A percentile compares a stretch with the other conserved stretches of the same genome.
phyloP scores from a whole-genome alignment of 106 monocot species.

The Acanthochlamys bracteata region DNA sequence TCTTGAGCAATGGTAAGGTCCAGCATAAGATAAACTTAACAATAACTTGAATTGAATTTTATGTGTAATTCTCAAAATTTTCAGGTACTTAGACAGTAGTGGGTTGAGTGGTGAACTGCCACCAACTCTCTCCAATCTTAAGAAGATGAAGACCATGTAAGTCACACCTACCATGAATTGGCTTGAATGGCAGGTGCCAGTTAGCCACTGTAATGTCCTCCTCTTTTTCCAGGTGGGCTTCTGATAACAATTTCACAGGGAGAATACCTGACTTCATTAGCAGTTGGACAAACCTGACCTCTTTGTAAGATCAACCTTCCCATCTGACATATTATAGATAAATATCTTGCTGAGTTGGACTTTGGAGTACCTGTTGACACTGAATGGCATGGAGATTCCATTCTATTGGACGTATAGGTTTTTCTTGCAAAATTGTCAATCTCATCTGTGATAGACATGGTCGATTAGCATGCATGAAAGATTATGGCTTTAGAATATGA shows the following conservation, averaged over 20 bases:
- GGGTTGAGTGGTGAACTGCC: constrained; percentile 57
- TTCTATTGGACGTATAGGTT: no score
- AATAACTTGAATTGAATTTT: background rate
- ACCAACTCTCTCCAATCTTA: constrained; percentile 40
- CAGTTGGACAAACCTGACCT: constrained; percentile 30
- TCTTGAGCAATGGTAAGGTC: constrained; percentile 30
- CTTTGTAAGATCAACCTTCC: constrained; percentile 36
- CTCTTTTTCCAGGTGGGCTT: constrained; percentile 41
- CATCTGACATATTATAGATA: background rate
- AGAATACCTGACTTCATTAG: constrained; percentile 71
- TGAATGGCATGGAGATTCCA: no score
- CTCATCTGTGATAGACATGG: no score
- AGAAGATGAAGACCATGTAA: constrained; percentile 36
- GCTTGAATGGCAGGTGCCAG: background rate
- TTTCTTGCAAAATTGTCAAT: no score
- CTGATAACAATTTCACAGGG: constrained; percentile 62
- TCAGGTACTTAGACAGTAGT: constrained; percentile 48
- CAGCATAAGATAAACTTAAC: background rate
- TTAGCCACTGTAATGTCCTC: background rate
- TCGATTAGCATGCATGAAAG: no score
- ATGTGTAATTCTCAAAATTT: background rate
- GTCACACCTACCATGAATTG: background rate
- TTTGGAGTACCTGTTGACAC: no score
- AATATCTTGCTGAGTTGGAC: background rate
- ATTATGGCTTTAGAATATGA: no score